Percentiles rank a stretch among this genome's conserved stretches.
These are phyloP conservation scores for Exserohilum turcica DNA, from an alignment of 2,329 filamentous ascomycete species.

Conservation along the genomic window DNA sequence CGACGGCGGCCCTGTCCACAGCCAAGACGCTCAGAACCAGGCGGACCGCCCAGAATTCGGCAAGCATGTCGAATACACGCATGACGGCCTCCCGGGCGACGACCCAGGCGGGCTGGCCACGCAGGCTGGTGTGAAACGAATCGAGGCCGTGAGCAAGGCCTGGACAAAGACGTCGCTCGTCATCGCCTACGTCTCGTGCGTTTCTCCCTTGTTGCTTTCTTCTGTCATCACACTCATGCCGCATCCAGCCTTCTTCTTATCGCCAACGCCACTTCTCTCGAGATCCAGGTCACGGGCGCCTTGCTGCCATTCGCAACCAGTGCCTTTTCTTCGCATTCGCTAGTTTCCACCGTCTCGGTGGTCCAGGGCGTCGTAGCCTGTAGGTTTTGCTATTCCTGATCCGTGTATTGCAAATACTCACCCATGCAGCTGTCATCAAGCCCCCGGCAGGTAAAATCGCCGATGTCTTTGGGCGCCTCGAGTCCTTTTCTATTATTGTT, in stretches of 20 bases:
- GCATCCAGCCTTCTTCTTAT: conserved; percentile 56
- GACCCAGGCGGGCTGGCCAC: conserved; percentile 17
- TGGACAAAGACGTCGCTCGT: conserved; percentile 56
- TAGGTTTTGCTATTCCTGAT: neutral
- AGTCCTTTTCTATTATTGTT: conserved; percentile 62
- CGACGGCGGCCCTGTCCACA: neutral
- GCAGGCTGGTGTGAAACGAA: conserved; percentile 56
- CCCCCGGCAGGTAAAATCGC: conserved; percentile 66
- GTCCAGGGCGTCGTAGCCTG: conserved; percentile 65
- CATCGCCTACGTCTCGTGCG: conserved; percentile 53
- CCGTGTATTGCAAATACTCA: neutral
- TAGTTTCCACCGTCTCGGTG: conserved; percentile 68
- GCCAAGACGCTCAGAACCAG: neutral
- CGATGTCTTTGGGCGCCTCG: conserved; percentile 66
- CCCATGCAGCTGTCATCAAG: conserved; percentile 58
- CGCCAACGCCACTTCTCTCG: conserved; percentile 69
- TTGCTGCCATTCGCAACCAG: conserved; percentile 70
- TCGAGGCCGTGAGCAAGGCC: conserved; percentile 55
- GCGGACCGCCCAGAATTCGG: conserved; percentile 9
- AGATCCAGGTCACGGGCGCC: conserved; percentile 66
- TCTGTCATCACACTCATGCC: conserved; percentile 16
- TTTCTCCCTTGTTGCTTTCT: neutral
- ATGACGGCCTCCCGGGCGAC: conserved; percentile 9
- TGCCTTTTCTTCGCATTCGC: conserved; percentile 66
- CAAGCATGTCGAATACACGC: conserved; percentile 11